Conservation (phyloP, 495 filamentous ascomycete genomes). For the Daldinia caldariorum region DNA sequence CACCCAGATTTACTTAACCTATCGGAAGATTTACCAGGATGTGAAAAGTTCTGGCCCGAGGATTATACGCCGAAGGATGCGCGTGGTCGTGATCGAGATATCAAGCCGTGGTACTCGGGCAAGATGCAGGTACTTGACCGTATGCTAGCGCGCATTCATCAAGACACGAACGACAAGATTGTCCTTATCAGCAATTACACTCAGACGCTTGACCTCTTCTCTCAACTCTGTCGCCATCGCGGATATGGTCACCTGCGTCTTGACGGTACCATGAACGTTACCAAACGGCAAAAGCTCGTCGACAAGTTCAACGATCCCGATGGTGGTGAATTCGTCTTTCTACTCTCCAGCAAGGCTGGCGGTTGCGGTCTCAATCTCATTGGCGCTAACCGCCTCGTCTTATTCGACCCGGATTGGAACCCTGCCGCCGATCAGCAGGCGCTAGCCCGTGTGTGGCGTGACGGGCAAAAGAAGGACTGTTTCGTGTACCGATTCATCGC, state of each 20-base stretch:
- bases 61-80: constrained; percentile 90
- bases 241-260: constrained; percentile 87
- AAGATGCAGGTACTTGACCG: constrained; percentile 99
- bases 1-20: constrained; percentile 94
- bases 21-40: constrained; percentile 84
- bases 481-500: constrained; percentile 99
- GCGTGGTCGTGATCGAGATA: constrained; percentile 87
- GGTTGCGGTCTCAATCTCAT: constrained; percentile 98
- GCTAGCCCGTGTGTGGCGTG: constrained; percentile 95
- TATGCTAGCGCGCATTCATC: constrained; percentile 95
- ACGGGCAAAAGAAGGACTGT: constrained; percentile 98
- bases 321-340: constrained; percentile 90
- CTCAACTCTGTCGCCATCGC: constrained; percentile 84
- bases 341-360: constrained; percentile 95
- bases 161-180: constrained; percentile 99
- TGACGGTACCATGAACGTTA: constrained; percentile 97
- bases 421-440: constrained; percentile 98
- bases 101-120: constrained; percentile 96
- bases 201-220: constrained; percentile 94
- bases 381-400: constrained; percentile 93
- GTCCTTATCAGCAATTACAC: constrained; percentile 99
- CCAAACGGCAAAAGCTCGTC: constrained; percentile 94
- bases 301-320: constrained; percentile 98
- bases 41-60: constrained; percentile 81
- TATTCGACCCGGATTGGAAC: constrained; percentile 99